phyloP scores from a whole-genome alignment of 345 rosid species.

The Orychophragmus violaceus region DNA sequence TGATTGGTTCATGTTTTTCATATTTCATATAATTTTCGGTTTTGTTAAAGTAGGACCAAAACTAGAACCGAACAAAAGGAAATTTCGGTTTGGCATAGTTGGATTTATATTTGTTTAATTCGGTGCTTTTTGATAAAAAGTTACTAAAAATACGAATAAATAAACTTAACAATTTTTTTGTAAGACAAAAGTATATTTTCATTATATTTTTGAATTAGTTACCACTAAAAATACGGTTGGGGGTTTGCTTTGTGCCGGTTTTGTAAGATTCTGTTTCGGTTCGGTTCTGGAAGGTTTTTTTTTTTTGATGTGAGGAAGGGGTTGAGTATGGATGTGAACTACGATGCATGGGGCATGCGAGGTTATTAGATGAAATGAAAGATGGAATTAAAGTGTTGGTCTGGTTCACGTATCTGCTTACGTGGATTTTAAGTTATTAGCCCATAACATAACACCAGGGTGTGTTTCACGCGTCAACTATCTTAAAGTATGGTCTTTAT shows the following conservation, averaged over 20 bases:
- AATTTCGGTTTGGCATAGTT: background rate
- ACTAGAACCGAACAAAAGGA: background rate
- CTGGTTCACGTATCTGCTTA: conserved; percentile 24
- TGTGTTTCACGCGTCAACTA: conserved; percentile 33
- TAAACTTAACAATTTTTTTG: background rate
- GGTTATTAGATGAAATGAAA: conserved; percentile 10
- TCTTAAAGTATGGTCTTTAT: conserved; percentile 15
- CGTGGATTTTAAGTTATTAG: conserved; percentile 18
- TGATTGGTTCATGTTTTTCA: background rate
- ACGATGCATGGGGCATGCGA: conserved; percentile 28
- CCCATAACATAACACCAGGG: conserved; percentile 2
- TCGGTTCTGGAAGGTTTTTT: background rate
- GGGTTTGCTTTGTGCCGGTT: background rate
- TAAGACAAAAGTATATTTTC: background rate
- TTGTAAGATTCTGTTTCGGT: background rate
- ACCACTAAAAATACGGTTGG: background rate
- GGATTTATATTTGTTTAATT: background rate
- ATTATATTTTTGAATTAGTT: background rate
- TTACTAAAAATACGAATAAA: background rate
- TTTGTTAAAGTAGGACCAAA: background rate
- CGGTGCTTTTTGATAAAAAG: background rate
- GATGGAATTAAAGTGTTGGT: conserved; percentile 14
- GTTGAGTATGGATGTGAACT: conserved; percentile 23
- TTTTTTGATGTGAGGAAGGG: background rate
- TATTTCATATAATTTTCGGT: background rate